Conservation (phyloP, 2,329 filamentous ascomycete species). For the Madurella fahalii region DNA sequence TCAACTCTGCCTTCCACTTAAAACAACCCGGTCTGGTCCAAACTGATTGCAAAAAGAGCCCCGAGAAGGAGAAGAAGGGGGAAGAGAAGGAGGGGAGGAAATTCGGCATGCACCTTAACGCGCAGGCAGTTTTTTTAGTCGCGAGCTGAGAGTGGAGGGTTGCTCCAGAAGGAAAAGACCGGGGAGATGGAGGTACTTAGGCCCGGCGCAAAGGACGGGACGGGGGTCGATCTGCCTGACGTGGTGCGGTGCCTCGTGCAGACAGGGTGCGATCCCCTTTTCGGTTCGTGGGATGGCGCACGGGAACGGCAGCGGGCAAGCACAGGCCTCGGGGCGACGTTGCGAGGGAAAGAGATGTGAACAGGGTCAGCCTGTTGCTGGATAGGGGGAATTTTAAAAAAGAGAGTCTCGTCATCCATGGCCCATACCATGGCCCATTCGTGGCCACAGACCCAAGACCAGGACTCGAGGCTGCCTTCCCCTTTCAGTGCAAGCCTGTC, state of each 20-base stretch:
- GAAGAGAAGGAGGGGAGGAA: conserved; percentile 11
- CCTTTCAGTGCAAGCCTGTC: neutral
- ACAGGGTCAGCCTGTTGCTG: neutral
- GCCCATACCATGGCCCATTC: too few species aligned
- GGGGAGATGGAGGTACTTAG: conserved; percentile 27
- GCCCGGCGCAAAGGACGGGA: conserved; percentile 25
- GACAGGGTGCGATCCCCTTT: conserved; percentile 19
- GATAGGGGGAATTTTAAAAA: neutral
- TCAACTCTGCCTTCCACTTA: conserved; percentile 4
- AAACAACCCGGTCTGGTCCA: conserved; percentile 11
- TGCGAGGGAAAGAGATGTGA: neutral
- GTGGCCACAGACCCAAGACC: neutral
- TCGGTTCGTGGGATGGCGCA: conserved; percentile 15
- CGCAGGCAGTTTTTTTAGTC: conserved; percentile 23
- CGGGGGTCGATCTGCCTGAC: conserved; percentile 28
- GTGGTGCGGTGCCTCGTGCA: conserved; percentile 15
- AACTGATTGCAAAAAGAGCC: conserved; percentile 18
- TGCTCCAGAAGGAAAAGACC: conserved; percentile 26
- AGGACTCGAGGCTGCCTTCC: neutral
- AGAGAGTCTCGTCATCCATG: neutral
- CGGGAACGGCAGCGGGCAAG: conserved; percentile 10
- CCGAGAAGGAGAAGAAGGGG: conserved; percentile 10
- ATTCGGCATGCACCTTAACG: conserved; percentile 20
- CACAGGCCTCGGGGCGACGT: neutral
- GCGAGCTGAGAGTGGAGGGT: conserved; percentile 24